phyloP scores from a whole-genome alignment of 345 rosid species.

The Rhizophora mangle region DNA sequence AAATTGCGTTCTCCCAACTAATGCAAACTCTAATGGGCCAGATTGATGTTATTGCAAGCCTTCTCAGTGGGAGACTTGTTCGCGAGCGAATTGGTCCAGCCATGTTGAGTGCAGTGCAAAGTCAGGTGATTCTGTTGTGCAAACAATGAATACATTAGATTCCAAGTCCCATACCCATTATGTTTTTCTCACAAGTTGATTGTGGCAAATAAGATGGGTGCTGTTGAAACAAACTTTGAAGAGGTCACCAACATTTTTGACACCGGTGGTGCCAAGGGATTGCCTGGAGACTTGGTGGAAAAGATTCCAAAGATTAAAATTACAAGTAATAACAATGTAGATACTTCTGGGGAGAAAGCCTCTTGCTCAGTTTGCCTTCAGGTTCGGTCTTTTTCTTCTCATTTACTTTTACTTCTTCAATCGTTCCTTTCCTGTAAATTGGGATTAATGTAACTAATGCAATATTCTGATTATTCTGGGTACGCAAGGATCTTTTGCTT shows the following conservation, averaged over 20 bases:
- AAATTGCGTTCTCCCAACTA: conserved; percentile 5
- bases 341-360: conserved; percentile 73
- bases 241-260: conserved; percentile 85
- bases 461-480: background rate
- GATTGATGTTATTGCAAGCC: conserved; percentile 98
- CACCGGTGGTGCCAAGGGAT: conserved; percentile 70
- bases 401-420: background rate
- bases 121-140: conserved; percentile 59
- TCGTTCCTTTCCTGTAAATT: background rate
- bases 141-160: background rate
- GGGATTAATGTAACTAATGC: background rate
- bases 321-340: conserved; percentile 53
- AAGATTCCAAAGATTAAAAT: conserved; percentile 82
- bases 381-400: conserved; percentile 36
- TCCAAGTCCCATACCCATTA: background rate
- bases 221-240: conserved; percentile 69
- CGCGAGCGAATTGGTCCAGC: conserved; percentile 98
- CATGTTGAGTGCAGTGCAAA: conserved; percentile 97
- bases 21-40: conserved; percentile 31
- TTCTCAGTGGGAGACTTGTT: conserved; percentile 95
- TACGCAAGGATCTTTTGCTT: conserved; percentile 86
- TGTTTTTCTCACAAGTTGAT: conserved; percentile 13
- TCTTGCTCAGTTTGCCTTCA: conserved; percentile 97
- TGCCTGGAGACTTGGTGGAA: conserved; percentile 71
- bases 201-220: conserved; percentile 71